These are phyloP conservation scores for Polygonum aviculare DNA, from an alignment of 148 eudicot genomes.

Conservation along the genomic window DNA sequence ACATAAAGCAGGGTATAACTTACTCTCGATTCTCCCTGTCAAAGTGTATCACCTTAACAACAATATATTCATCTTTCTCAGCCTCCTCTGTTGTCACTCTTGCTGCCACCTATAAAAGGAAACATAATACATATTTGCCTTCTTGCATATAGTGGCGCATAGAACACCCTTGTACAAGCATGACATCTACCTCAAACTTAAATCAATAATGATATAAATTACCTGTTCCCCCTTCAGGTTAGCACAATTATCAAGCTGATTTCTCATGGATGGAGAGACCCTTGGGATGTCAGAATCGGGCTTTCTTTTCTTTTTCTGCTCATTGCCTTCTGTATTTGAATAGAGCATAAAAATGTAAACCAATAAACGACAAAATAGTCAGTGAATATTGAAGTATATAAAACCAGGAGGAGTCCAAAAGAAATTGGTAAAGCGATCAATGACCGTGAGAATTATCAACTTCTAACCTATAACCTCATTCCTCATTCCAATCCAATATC, in stretches of 20 bases:
- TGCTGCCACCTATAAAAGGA: slow-evolving; percentile 71
- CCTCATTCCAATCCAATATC: background rate
- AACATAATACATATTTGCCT: background rate
- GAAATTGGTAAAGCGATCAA: background rate
- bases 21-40: slow-evolving; percentile 80
- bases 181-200: background rate
- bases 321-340: slow-evolving; percentile 61
- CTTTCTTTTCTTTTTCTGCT: slow-evolving; percentile 79
- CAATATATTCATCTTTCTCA: slow-evolving; percentile 94
- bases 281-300: slow-evolving; percentile 61
- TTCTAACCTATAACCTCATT: too few species aligned
- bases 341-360: background rate
- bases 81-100: slow-evolving; percentile 62
- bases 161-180: background rate
- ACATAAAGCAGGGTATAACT: slow-evolving; percentile 18
- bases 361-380: background rate
- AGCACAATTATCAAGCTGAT: slow-evolving; percentile 69
- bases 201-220: slow-evolving; percentile 7
- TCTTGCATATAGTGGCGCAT: background rate
- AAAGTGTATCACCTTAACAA: slow-evolving; percentile 87
- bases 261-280: slow-evolving; percentile 65
- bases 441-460: background rate
- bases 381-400: background rate
- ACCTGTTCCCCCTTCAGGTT: slow-evolving; percentile 96
- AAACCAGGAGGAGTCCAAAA: background rate